phyloP scores from a whole-genome alignment of 2,329 filamentous ascomycete species.

The Cercospora sp. region DNA sequence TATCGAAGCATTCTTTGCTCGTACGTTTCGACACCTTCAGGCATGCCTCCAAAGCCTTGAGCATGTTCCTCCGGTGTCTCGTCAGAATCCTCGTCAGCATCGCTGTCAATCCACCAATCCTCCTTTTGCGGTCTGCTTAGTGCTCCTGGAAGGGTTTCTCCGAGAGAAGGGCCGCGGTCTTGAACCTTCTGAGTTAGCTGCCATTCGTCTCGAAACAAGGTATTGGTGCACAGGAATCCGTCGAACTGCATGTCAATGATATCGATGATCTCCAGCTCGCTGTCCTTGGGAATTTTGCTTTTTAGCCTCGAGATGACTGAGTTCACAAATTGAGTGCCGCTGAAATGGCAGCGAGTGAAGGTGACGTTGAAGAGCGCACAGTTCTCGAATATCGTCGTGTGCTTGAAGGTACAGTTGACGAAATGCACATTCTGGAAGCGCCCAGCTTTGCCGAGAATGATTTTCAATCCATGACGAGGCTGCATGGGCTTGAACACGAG shows the following conservation, averaged over 20 bases:
- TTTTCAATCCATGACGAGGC: not conserved
- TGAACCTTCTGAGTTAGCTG: not conserved
- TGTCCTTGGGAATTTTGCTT: not conserved
- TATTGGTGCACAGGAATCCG: not conserved
- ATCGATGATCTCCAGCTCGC: not conserved
- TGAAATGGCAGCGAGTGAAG: not conserved
- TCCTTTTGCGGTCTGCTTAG: not conserved
- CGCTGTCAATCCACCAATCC: not conserved
- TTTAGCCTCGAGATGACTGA: not conserved
- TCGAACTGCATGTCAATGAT: not conserved
- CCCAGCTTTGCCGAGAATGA: not conserved
- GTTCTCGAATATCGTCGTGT: not conserved
- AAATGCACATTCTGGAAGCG: not conserved
- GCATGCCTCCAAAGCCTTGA: not conserved
- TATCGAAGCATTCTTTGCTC: not conserved
- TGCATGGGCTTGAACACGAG: not conserved
- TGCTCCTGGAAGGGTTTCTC: not conserved
- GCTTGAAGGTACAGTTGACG: not conserved
- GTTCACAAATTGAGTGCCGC: not conserved
- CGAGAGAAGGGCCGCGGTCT: not conserved
- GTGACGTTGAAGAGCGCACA: not conserved
- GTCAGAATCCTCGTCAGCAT: not conserved
- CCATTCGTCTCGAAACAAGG: not conserved
- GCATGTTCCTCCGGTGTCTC: not conserved
- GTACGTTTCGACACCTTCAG: not conserved